Percentiles rank a stretch among this genome's conserved stretches.
Conservation (phyloP, 2,329 filamentous ascomycete genomes). For the Epichloe elymi region DNA sequence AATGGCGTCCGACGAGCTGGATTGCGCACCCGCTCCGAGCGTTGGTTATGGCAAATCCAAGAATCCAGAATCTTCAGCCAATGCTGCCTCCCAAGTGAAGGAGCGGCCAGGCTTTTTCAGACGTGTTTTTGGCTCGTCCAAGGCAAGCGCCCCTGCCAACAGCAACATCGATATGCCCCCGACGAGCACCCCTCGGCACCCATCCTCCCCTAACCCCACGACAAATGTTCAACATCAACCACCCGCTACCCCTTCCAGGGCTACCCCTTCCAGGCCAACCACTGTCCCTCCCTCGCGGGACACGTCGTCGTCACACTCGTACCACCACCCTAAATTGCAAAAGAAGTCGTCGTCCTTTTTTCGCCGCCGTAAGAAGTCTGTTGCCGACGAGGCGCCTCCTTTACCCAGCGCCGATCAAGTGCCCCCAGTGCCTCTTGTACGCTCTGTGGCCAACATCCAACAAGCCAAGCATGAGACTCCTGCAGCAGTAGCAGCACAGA, state of each 20-base stretch:
- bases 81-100: conserved; percentile 37
- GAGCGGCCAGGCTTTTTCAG: conserved; percentile 83
- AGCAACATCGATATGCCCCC: background rate
- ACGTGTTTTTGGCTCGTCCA: conserved; percentile 73
- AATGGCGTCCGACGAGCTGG: conserved; percentile 26
- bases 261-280: conserved; percentile 27
- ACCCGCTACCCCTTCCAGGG: background rate
- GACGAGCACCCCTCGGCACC: conserved; percentile 4
- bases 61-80: conserved; percentile 33
- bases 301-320: conserved; percentile 27
- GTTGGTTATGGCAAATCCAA: conserved; percentile 48
- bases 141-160: conserved; percentile 21
- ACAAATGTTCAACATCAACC: conserved; percentile 28
- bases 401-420: conserved; percentile 34
- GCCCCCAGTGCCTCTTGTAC: conserved; percentile 25
- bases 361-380: conserved; percentile 80
- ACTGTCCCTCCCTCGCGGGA: conserved; percentile 39
- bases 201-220: conserved; percentile 21
- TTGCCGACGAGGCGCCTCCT: conserved; percentile 56
- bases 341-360: conserved; percentile 98
- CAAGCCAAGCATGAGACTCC: conserved; percentile 17
- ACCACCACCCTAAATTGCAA: conserved; percentile 45
- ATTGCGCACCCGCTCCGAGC: conserved; percentile 44
- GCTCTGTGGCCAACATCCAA: conserved; percentile 18
- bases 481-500: conserved; percentile 11